Base-by-base conservation (phyloP, 306 rosid species). In the Astragalus glycyphyllos region DNA sequence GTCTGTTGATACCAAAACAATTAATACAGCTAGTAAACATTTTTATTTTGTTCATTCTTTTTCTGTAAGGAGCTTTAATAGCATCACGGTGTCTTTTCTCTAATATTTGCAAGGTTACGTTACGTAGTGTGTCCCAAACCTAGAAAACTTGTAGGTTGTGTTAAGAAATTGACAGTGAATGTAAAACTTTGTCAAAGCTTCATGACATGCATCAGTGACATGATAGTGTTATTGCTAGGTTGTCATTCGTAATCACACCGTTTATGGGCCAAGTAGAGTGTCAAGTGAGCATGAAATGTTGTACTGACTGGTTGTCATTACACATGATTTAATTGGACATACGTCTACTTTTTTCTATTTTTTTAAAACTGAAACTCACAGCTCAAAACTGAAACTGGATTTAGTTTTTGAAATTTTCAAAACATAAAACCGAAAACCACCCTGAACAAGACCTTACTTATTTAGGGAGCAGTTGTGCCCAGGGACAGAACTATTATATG, bases 111-210 rank as follows among this genome's bases (percentile, higher is more conserved):
- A 6, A 35, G 40, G 8, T 35, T 6, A 35, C 40, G 6, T 42
- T 42, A 42, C n/a, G 11, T 42, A 42, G 13, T n/a, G 20, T 53
- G 58, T 11, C 7, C 13, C 1, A 20, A 53, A 5, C n/a, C 13
- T 17, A 17, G 58, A 53, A 53, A 53, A 53, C 13, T 9, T 20
- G 58, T 17, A n/a, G 32, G 34, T 20, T 53, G 13, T 53, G 58
- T 50, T 50, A 50, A 9, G 17, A 4, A 16, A 29, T 50, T 50
- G 56, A 50, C 4, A 50, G 17, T 20, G 29, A 50, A 15, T 50
- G 17, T 53, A 53, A 9, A 53, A 53, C 35, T 42, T 8, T 53
- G 58, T 53, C 12, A 53, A 53, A 53, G n/a, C n/a, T 53, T 53
- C 10, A 53, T 17, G 58, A 17, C 34, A 53, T 53, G 34, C 10